Percentiles rank a stretch among this genome's conserved stretches.
These are phyloP conservation scores for Penicillium freii DNA, from an alignment of 2,329 filamentous ascomycete genomes.

Conservation along the genomic window DNA sequence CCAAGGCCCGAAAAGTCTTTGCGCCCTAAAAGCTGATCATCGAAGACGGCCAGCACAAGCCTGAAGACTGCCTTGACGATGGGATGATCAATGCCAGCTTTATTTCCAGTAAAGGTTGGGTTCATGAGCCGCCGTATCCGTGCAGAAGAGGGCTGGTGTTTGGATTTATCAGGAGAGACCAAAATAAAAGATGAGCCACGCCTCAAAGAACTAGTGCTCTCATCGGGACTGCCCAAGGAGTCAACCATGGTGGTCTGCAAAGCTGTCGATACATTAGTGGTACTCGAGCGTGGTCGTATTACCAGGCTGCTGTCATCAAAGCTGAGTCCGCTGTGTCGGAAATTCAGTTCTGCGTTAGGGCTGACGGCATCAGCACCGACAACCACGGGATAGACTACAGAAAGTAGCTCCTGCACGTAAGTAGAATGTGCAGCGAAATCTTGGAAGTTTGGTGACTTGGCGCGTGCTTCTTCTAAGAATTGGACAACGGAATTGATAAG, in stretches of 20 bases:
- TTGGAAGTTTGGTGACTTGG: conserved; percentile 72
- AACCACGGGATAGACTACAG: conserved; percentile 80
- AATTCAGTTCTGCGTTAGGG: conserved; percentile 82
- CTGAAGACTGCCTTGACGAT: conserved; percentile 75
- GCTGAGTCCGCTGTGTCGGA: conserved; percentile 73
- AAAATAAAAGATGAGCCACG: conserved; percentile 90
- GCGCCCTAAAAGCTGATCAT: conserved; percentile 77
- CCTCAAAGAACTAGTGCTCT: conserved; percentile 63
- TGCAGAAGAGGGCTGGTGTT: conserved; percentile 58
- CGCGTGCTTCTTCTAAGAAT: conserved; percentile 76
- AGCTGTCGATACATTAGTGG: conserved; percentile 54
- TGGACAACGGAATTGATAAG: conserved; percentile 74
- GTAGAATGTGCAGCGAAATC: conserved; percentile 79
- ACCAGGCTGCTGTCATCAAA: conserved; percentile 86
- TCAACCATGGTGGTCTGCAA: conserved; percentile 68
- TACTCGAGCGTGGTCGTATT: conserved; percentile 69
- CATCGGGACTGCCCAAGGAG: conserved; percentile 45
- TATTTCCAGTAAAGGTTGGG: conserved; percentile 53
- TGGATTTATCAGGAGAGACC: conserved; percentile 67
- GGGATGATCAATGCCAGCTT: conserved; percentile 58
- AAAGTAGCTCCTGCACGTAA: conserved; percentile 76
- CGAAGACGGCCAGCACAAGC: conserved; percentile 74
- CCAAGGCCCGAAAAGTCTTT: conserved; percentile 91
- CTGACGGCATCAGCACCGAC: conserved; percentile 81
- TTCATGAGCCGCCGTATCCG: conserved; percentile 63